These are phyloP conservation scores for Naematelia encephala DNA, from an alignment of 768 basidiomycete genomes.

Conservation along the genomic window DNA sequence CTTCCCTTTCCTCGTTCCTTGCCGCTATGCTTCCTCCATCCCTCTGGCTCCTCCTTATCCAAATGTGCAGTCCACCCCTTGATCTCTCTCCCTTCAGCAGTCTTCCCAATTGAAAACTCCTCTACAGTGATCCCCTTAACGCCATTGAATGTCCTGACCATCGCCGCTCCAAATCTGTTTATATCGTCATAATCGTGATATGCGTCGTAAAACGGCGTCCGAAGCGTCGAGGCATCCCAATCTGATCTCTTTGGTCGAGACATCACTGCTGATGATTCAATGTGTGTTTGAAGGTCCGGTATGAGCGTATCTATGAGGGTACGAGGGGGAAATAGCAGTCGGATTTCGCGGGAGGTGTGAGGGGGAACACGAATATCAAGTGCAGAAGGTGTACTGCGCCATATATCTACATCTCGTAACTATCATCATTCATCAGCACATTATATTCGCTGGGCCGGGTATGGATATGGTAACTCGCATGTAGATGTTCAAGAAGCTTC, in stretches of 20 bases:
- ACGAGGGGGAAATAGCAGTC: conserved; percentile 13
- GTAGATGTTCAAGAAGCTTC: conserved; percentile 9
- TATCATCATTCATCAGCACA: conserved; percentile 5
- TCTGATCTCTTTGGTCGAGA: conserved; percentile 2
- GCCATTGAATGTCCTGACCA: conserved; percentile 32
- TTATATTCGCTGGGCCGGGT: no score
- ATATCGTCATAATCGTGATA: conserved; percentile 43
- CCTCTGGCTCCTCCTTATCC: conserved; percentile 13
- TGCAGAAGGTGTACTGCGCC: conserved; percentile 31
- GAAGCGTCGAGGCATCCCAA: conserved; percentile 32
- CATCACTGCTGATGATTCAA: conserved; percentile 13
- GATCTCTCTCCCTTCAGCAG: conserved; percentile 39
- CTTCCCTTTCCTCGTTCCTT: conserved; percentile 10
- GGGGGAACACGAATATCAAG: conserved; percentile 36
- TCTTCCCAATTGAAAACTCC: conserved; percentile 34
- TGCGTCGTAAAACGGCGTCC: conserved; percentile 42
- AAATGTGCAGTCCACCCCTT: conserved; percentile 35
- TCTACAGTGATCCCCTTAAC: conserved; percentile 18
- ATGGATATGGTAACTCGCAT: conserved; percentile 23
- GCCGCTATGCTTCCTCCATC: background rate
- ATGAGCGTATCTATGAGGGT: conserved; percentile 19
- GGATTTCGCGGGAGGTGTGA: background rate
- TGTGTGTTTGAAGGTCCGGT: conserved; percentile 28
- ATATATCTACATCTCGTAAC: conserved; percentile 45
- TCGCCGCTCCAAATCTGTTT: conserved; percentile 34